Percentiles rank a stretch among this genome's conserved stretches.
These are phyloP conservation scores for Fusarium sp. DNA, from an alignment of 2,329 filamentous ascomycete genomes.

Conservation along the genomic window DNA sequence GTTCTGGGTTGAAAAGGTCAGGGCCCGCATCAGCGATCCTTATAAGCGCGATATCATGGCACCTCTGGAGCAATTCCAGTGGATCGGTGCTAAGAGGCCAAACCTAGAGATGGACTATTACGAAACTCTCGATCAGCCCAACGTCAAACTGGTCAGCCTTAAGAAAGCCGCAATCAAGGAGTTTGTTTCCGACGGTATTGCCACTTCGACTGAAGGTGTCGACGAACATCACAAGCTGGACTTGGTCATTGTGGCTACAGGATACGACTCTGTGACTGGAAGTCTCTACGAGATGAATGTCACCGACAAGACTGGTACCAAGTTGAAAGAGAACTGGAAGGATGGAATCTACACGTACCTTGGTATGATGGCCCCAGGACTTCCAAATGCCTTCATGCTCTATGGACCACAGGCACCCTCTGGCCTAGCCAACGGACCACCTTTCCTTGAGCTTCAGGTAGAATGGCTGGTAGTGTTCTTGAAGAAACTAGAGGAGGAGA, in stretches of 20 bases:
- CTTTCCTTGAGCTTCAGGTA: slow-evolving; percentile 34
- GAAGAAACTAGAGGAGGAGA: slow-evolving; percentile 1
- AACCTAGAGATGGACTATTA: slow-evolving; percentile 62
- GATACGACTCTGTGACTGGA: slow-evolving; percentile 39
- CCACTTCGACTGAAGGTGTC: slow-evolving; percentile 44
- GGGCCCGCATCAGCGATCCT: slow-evolving; percentile 58
- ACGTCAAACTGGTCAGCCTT: slow-evolving; percentile 61
- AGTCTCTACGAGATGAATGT: slow-evolving; percentile 39
- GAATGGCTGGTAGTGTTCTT: slow-evolving; percentile 21
- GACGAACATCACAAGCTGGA: slow-evolving; percentile 41
- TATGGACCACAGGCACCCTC: slow-evolving; percentile 41
- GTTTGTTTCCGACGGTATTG: slow-evolving; percentile 54
- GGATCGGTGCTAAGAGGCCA: slow-evolving; percentile 60
- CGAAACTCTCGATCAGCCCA: slow-evolving; percentile 59
- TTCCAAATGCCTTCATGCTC: slow-evolving; percentile 40
- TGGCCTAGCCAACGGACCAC: slow-evolving; percentile 24
- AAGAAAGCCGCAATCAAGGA: slow-evolving; percentile 56
- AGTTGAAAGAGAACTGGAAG: slow-evolving; percentile 27
- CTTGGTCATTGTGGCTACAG: slow-evolving; percentile 43
- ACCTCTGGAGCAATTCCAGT: slow-evolving; percentile 57
- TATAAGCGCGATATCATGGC: slow-evolving; percentile 59
- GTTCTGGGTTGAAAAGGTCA: slow-evolving; percentile 59
- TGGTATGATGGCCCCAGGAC: slow-evolving; percentile 36
- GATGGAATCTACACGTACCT: slow-evolving; percentile 34
- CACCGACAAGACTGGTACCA: slow-evolving; percentile 20